Evolutionary conservation across 2,329 filamentous ascomycete species (phyloP).

Genomic region (Gaeumannomyces tritici): DNA sequence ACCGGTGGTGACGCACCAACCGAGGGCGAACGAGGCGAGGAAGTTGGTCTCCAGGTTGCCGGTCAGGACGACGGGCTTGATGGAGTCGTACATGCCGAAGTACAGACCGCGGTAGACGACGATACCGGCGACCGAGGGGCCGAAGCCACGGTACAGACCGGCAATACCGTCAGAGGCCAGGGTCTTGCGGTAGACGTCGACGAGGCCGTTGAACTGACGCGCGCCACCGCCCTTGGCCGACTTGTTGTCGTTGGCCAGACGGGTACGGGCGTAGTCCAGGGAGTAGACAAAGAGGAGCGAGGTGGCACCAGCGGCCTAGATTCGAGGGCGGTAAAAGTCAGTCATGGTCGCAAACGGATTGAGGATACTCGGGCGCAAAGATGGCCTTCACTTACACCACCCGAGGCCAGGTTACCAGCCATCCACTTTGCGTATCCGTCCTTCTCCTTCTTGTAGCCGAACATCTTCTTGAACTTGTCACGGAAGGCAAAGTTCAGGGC

Average conservation of each 20-base stretch:
- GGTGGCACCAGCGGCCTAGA: conserved; percentile 90
- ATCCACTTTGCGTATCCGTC: conserved; percentile 99
- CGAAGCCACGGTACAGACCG: conserved; percentile 99
- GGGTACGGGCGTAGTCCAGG: conserved; percentile 99
- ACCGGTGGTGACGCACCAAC: conserved; percentile 99
- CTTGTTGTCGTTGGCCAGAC: conserved; percentile 99
- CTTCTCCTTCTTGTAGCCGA: conserved; percentile 99
- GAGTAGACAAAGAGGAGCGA: conserved; percentile 99
- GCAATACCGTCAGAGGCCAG: conserved; percentile 96
- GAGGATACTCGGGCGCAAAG: neutral
- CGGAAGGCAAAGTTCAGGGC: conserved; percentile 99
- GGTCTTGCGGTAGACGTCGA: conserved; percentile 99
- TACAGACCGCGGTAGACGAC: conserved; percentile 99
- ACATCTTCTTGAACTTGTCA: conserved; percentile 99
- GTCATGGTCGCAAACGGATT: neutral
- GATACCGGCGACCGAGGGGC: conserved; percentile 98
- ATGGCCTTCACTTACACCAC: conserved; percentile 67
- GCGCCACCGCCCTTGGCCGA: conserved; percentile 93
- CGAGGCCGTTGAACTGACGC: conserved; percentile 99
- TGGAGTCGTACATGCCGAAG: conserved; percentile 99
- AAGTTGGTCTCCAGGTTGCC: conserved; percentile 95
- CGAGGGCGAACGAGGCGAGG: conserved; percentile 97
- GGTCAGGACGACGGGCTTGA: conserved; percentile 96
- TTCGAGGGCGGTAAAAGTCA: conserved; percentile 4
- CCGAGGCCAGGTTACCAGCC: conserved; percentile 98